phyloP scores from a whole-genome alignment of 495 filamentous ascomycete genomes.

The Chaetomidium leptoderma region DNA sequence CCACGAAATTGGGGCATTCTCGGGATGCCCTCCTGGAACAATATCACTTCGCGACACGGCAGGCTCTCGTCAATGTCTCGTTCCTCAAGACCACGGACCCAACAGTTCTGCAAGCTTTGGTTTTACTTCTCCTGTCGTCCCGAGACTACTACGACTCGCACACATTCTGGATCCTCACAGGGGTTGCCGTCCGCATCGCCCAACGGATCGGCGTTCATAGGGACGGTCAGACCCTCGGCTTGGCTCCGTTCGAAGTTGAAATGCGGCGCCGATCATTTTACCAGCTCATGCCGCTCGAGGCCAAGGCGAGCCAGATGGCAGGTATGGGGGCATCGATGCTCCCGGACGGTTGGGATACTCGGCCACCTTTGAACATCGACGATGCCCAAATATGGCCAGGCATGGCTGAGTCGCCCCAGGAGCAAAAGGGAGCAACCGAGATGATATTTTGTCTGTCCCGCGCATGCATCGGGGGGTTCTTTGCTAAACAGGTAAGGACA shows the following conservation, averaged over 20 bases:
- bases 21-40: conserved; percentile 21
- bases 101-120: conserved; percentile 38
- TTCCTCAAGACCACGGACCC: conserved; percentile 40
- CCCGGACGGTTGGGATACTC: conserved; percentile 35
- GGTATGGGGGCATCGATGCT: conserved; percentile 47
- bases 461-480: not conserved
- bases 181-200: conserved; percentile 41
- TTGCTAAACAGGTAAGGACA: not conserved
- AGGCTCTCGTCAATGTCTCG: conserved; percentile 39
- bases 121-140: conserved; percentile 34
- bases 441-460: conserved; percentile 47
- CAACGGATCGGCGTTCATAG: conserved; percentile 44
- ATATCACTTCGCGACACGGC: conserved; percentile 33
- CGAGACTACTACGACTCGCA: conserved; percentile 32
- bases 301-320: conserved; percentile 48
- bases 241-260: conserved; percentile 58
- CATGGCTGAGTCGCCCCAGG: conserved; percentile 39
- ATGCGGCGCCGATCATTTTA: conserved; percentile 60
- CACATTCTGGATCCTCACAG: conserved; percentile 40
- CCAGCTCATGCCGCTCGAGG: conserved; percentile 56
- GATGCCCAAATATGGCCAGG: conserved; percentile 42
- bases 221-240: conserved; percentile 50
- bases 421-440: conserved; percentile 51
- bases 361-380: conserved; percentile 39
- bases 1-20: conserved; percentile 30